phyloP scores from a whole-genome alignment of 257 asterid genomes.

The Orobanche coerulescens region DNA sequence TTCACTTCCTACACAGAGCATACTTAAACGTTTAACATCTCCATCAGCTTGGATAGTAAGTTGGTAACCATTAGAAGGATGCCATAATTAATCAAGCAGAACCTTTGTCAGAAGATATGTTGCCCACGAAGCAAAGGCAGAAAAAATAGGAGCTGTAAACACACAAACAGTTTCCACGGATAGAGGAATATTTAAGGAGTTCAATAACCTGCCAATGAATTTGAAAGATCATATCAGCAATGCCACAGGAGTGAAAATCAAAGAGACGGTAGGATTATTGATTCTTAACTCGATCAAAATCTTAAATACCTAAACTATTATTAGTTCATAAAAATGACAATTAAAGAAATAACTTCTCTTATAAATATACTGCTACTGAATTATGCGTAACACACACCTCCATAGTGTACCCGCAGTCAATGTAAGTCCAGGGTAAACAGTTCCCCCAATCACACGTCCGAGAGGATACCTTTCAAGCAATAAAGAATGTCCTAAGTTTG shows the following conservation, averaged over 20 bases:
- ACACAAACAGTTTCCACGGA: constrained; percentile 98
- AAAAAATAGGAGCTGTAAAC: constrained; percentile 90
- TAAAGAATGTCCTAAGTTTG: constrained; percentile 12
- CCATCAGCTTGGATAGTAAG: constrained; percentile 1
- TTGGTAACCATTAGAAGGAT: background rate
- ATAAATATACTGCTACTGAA: background rate
- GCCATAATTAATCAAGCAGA: constrained; percentile 18
- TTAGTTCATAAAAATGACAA: background rate
- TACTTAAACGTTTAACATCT: constrained; percentile 18
- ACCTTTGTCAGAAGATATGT: constrained; percentile 93
- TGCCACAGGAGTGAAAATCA: constrained; percentile 10
- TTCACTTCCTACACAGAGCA: constrained; percentile 71
- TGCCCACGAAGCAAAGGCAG: constrained; percentile 99
- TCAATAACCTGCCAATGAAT: constrained; percentile 55
- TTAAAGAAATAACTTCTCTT: background rate
- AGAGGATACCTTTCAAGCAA: constrained; percentile 71
- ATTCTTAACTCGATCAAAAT: background rate
- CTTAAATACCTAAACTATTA: background rate
- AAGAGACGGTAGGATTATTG: background rate
- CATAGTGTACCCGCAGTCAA: constrained; percentile 92
- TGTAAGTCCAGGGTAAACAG: constrained; percentile 95
- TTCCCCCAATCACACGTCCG: constrained; percentile 97
- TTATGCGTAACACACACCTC: constrained; percentile 34
- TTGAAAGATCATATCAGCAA: constrained; percentile 20
- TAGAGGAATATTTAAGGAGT: constrained; percentile 75